Evolutionary conservation across 768 basidiomycete genomes (phyloP).

Genomic region (Boletus barrowsii): DNA sequence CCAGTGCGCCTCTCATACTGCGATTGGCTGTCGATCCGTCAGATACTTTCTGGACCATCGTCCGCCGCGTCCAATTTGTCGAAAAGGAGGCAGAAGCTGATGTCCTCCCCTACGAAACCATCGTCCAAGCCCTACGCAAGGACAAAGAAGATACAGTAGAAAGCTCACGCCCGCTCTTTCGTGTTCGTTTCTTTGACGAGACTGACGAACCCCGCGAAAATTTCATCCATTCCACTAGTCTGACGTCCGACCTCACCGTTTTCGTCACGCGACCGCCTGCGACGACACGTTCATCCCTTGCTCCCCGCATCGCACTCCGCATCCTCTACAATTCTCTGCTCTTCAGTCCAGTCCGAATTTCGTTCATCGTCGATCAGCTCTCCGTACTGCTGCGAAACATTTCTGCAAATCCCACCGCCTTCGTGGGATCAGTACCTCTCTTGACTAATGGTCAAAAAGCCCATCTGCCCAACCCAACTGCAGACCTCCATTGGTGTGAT

Average conservation of each 20-base stretch:
- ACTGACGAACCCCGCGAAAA: constrained; percentile 70
- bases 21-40: constrained; percentile 78
- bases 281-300: constrained; percentile 65
- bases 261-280: constrained; percentile 76
- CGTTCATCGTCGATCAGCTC: constrained; percentile 81
- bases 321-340: constrained; percentile 93
- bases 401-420: constrained; percentile 60
- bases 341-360: constrained; percentile 77
- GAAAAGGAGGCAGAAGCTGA: constrained; percentile 83
- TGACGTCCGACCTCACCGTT: constrained; percentile 90
- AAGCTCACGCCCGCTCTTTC: constrained; percentile 64
- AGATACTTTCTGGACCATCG: constrained; percentile 87
- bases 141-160: constrained; percentile 59
- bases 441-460: constrained; percentile 67
- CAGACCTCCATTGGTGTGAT: constrained; percentile 93
- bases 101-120: constrained; percentile 73
- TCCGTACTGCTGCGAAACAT: constrained; percentile 72
- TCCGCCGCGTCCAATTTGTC: constrained; percentile 79
- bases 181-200: constrained; percentile 96
- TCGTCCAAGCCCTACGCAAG: constrained; percentile 66
- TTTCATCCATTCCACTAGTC: constrained; percentile 75
- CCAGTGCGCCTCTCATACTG: constrained; percentile 78
- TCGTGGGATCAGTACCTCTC: constrained; percentile 78
- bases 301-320: constrained; percentile 74
- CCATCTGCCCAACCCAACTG: constrained; percentile 77